These are phyloP conservation scores for Phytophthora pisi DNA, from an alignment of 352 stramenopile species.

Conservation along the genomic window DNA sequence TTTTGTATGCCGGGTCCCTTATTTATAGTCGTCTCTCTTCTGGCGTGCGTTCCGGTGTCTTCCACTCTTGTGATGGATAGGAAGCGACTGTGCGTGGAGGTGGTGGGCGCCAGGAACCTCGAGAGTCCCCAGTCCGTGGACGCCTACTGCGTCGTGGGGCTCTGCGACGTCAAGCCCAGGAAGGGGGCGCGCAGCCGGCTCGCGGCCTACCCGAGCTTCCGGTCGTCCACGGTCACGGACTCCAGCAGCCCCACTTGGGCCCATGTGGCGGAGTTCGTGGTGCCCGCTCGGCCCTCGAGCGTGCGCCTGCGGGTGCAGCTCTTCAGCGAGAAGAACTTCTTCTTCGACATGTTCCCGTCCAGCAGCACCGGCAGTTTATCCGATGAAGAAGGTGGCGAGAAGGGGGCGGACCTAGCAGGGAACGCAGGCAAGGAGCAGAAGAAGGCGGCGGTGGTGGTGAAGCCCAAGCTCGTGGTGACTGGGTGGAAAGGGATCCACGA, in stretches of 20 bases:
- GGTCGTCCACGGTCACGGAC: conserved; percentile 42
- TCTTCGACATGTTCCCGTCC: conserved; percentile 86
- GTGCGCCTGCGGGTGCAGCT: conserved; percentile 51
- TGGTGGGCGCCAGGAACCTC: conserved; percentile 75
- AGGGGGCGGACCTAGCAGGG: not conserved
- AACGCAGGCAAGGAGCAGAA: conserved; percentile 7
- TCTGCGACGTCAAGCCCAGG: conserved; percentile 34
- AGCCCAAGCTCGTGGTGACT: conserved; percentile 24
- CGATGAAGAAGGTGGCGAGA: conserved; percentile 12
- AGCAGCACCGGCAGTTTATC: conserved; percentile 20
- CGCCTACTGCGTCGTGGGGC: conserved; percentile 68
- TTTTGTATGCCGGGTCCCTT: conserved; percentile 9
- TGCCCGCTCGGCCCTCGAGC: conserved; percentile 22
- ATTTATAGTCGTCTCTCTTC: conserved; percentile 9
- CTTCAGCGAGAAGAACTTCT: conserved; percentile 80
- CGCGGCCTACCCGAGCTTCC: conserved; percentile 23
- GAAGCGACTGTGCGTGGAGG: conserved; percentile 67
- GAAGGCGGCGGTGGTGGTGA: conserved; percentile 6
- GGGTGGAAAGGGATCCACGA: conserved; percentile 32
- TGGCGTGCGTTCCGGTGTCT: conserved; percentile 7
- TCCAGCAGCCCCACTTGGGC: conserved; percentile 49
- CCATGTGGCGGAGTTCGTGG: conserved; percentile 49
- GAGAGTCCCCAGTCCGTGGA: conserved; percentile 64
- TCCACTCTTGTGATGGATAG: conserved; percentile 26
- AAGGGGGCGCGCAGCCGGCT: conserved; percentile 8